Percentiles rank a stretch among this genome's conserved stretches.
Evolutionary conservation across 108 stramenopile genomes (phyloP).

Genomic region (Skeletonema costatum): DNA sequence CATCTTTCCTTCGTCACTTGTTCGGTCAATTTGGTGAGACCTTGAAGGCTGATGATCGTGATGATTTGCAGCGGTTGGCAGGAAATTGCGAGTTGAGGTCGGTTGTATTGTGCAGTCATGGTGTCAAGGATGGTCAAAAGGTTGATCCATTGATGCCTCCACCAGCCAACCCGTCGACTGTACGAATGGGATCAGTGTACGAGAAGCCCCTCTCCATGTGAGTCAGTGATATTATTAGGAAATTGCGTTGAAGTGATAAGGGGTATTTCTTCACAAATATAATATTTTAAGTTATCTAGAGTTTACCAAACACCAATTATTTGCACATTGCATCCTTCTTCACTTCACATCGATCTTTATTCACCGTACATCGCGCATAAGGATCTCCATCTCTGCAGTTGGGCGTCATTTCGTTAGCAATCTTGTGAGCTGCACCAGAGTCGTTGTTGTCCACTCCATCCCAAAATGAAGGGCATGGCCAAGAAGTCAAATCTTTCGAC

Average conservation of each 20-base stretch:
- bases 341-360: conserved; percentile 75
- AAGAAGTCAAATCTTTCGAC: conserved; percentile 59
- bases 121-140: conserved; percentile 14
- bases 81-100: conserved; percentile 49
- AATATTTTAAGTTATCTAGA: too few species aligned
- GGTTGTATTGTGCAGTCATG: conserved; percentile 29
- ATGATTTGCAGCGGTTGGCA: conserved; percentile 34
- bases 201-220: too few species aligned
- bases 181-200: too few species aligned
- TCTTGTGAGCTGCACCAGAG: conserved; percentile 21
- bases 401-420: conserved; percentile 60
- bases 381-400: conserved; percentile 67
- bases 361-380: conserved; percentile 63
- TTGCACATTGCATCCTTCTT: conserved; percentile 62
- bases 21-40: conserved; percentile 45
- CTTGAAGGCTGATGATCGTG: conserved; percentile 19
- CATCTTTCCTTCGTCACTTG: conserved; percentile 44
- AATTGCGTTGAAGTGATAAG: not conserved
- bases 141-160: too few species aligned
- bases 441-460: conserved; percentile 48
- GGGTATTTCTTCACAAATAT: not conserved
- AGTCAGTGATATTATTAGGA: not conserved
- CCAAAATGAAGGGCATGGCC: conserved; percentile 87
- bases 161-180: too few species aligned
- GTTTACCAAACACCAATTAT: not conserved